Base-by-base conservation (phyloP, 164 flowering plant species). In the Tetrastigma voinierianum region DNA sequence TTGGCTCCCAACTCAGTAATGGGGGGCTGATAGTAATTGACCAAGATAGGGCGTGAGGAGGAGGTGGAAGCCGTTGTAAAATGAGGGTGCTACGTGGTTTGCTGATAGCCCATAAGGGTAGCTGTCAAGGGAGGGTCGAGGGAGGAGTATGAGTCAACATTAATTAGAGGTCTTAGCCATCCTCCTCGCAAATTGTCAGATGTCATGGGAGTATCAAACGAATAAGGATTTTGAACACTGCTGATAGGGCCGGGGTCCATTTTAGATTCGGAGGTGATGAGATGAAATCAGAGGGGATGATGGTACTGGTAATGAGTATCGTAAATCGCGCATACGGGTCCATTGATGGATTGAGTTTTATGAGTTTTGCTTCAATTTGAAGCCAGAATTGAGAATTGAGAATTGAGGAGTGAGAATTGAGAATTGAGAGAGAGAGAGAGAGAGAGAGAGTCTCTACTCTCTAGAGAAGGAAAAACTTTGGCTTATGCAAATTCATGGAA, bases 281-380 rank as follows among this genome's bases (percentile, higher is more conserved):
- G n/a, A 45, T 32, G 40, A 7, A 3, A 7, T 4, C 6, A 7
- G 0, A 3, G 40, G 40, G 40, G 40, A 32, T 48, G 62, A 18
- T 25, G 32, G 44, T 18, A 14, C 15, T 45, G 12, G 21, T 25
- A 11, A 64, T 24, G 51, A 40, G 68, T 10, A 23, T 15, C 19
- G 68, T 13, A 24, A 44, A 65, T n/a, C 43, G 43, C 13, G 53
- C 14, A 23, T 61, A 46, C 46, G n/a, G 64, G 52, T 19, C 51
- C 14, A 18, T 46, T 18, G 49, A 7, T 46, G 64, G 64, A 10
- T n/a, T n/a, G n/a, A n/a, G n/a, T n/a, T n/a, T n/a, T n/a, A 5
- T 45, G 46, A 40, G 64, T 25, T 46, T 61, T 44, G 25, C 10
- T 61, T 25, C 40, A n/a, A 46, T 3, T 21, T 19, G 15, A 20